These are phyloP conservation scores for Pleurotus tuoliensis DNA, from an alignment of 768 basidiomycete genomes.

Conservation along the genomic window DNA sequence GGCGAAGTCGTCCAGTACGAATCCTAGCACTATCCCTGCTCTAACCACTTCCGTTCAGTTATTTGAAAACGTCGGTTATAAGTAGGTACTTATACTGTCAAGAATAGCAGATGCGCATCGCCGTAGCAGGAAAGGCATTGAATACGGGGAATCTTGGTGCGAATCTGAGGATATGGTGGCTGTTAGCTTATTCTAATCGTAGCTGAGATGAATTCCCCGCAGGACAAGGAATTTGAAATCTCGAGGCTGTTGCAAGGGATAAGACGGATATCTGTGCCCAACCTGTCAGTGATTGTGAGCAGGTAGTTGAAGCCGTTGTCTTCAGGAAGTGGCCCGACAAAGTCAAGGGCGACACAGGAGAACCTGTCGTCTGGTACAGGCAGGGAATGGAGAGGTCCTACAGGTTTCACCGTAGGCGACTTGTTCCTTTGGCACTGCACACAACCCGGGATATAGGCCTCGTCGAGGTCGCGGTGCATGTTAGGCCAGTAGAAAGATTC, in stretches of 20 bases:
- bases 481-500: too few relatives aligned
- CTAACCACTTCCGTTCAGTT: slow-evolving; percentile 14
- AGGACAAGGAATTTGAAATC: not conserved
- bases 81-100: slow-evolving; percentile 56
- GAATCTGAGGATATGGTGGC: not conserved
- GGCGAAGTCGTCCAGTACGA: slow-evolving; percentile 70
- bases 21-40: slow-evolving; percentile 67
- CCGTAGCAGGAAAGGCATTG: slow-evolving; percentile 27
- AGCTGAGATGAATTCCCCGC: not conserved
- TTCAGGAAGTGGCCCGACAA: too few relatives aligned
- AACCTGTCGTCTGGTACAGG: too few relatives aligned
- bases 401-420: too few relatives aligned
- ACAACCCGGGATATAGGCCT: too few relatives aligned
- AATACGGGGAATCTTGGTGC: not conserved
- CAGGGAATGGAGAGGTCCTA: too few relatives aligned
- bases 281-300: too few relatives aligned
- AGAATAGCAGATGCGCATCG: slow-evolving; percentile 53
- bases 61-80: not conserved
- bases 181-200: not conserved
- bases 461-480: too few relatives aligned
- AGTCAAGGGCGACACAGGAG: too few relatives aligned
- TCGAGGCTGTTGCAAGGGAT: not conserved
- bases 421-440: too few relatives aligned
- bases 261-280: too few relatives aligned
- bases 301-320: too few relatives aligned